Percentiles rank a stretch among this genome's conserved stretches.
Conservation (phyloP, 176 grass and related monocot species). For the Phoenix dactylifera region DNA sequence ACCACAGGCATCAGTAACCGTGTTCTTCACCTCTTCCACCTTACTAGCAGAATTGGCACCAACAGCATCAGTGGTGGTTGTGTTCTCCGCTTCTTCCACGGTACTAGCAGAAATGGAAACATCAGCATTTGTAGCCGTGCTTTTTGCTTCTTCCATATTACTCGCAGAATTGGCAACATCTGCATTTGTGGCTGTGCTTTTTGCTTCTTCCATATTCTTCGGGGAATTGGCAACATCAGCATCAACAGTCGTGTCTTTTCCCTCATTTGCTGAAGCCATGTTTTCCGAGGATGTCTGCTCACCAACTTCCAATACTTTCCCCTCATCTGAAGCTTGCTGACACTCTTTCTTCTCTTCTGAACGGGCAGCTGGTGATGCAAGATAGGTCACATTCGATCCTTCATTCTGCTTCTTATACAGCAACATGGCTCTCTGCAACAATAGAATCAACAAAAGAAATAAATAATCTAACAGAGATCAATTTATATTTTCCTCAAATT, state of each 20-base stretch:
- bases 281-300: not conserved
- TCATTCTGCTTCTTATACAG: constrained; percentile 53
- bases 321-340: constrained; percentile 12
- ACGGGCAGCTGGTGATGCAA: not conserved
- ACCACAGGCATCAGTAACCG: constrained; percentile 8
- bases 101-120: not conserved
- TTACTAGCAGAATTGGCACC: constrained; percentile 10
- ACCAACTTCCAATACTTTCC: constrained; percentile 15
- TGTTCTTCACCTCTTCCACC: constrained; percentile 25
- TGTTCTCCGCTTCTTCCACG: not conserved
- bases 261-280: constrained; percentile 2
- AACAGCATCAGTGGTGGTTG: constrained; percentile 5
- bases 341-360: constrained; percentile 27
- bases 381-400: constrained; percentile 18
- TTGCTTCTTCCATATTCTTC: not conserved
- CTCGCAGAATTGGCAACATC: constrained; percentile 8
- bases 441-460: no score
- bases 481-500: no score
- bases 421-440: constrained; percentile 70
- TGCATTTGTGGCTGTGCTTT: constrained; percentile 4
- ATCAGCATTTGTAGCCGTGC: constrained; percentile 6
- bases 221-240: not conserved
- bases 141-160: not conserved
- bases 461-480: no score
- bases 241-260: no score